Conservation (phyloP, 371 early-diverging fungal genomes). For the Mucor saturninus region DNA sequence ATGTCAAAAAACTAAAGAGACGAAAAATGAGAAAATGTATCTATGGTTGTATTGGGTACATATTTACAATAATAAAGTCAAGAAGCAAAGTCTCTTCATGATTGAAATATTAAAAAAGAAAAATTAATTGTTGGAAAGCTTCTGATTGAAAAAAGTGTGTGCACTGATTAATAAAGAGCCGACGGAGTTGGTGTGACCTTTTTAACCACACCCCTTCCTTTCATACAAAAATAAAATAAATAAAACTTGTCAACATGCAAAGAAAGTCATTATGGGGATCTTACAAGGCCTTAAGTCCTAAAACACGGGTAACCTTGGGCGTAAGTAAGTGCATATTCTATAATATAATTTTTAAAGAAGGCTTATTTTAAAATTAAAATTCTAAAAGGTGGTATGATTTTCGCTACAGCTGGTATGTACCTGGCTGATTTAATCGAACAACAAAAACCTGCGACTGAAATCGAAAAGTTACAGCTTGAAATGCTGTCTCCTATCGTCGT, state of each 20-base stretch:
- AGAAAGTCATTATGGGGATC: slow-evolving; percentile 57
- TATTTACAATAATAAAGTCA: too few relatives aligned
- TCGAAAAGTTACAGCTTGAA: slow-evolving; percentile 41
- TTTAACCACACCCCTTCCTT: too few relatives aligned
- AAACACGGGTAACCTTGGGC: slow-evolving; percentile 46
- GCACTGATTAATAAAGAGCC: too few relatives aligned
- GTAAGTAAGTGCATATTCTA: slow-evolving; percentile 34
- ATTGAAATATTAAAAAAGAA: too few relatives aligned
- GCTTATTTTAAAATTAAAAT: slow-evolving; percentile 2
- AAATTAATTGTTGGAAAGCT: too few relatives aligned
- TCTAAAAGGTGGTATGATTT: slow-evolving; percentile 50
- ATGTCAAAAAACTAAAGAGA: slow-evolving; percentile 7
- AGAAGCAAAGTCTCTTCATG: too few relatives aligned
- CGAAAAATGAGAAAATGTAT: neutral
- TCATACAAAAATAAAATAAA: too few relatives aligned
- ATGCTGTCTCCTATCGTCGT: slow-evolving; percentile 45
- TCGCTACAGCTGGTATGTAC: slow-evolving; percentile 50
- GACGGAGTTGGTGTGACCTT: too few relatives aligned
- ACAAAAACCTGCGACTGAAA: slow-evolving; percentile 38
- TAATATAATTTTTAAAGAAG: neutral
- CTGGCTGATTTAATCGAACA: slow-evolving; percentile 51
- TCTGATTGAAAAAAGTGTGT: too few relatives aligned
- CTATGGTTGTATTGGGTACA: neutral
- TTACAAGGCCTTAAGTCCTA: slow-evolving; percentile 45
- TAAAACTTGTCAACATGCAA: slow-evolving; percentile 37